Percentiles rank a stretch among this genome's conserved stretches.
phyloP scores from a whole-genome alignment of 75 land plant species.

The Cunninghamia lanceolata region DNA sequence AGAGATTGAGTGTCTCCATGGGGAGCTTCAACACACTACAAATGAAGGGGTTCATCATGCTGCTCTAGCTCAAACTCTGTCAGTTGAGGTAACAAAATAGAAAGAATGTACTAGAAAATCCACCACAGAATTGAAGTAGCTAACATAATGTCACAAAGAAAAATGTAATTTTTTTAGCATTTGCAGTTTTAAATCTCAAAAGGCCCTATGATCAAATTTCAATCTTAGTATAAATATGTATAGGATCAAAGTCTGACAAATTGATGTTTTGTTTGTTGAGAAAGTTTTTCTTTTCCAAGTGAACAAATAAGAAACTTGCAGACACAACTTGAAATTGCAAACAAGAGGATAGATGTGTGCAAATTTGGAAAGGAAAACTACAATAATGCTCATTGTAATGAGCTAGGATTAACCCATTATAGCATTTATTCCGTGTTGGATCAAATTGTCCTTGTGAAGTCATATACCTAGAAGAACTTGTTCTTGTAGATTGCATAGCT shows the following conservation, averaged over 20 bases:
- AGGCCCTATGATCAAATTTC: no score
- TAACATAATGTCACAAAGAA: constrained; percentile 20
- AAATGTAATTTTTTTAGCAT: not conserved
- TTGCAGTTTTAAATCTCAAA: not conserved
- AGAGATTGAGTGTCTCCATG: constrained; percentile 56
- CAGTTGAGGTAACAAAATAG: no score
- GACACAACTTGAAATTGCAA: constrained; percentile 56
- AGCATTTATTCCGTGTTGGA: not conserved
- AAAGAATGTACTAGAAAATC: no score
- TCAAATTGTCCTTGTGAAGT: not conserved
- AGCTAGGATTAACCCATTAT: not conserved
- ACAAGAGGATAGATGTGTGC: constrained; percentile 58
- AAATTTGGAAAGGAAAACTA: not conserved
- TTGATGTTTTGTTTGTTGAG: constrained; percentile 38
- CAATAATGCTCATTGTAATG: not conserved
- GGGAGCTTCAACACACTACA: constrained; percentile 79
- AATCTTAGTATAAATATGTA: not conserved
- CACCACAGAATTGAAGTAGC: constrained; percentile 55
- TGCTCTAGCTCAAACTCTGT: no score
- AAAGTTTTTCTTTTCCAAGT: constrained; percentile 57
- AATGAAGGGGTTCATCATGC: no score
- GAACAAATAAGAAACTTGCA: constrained; percentile 49
- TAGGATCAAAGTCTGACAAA: not conserved
- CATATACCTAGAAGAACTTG: not conserved
- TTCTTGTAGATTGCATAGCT: constrained; percentile 39